Base-by-base conservation (phyloP, 495 filamentous ascomycete genomes). In the Staphylotrichum tortipilum region DNA sequence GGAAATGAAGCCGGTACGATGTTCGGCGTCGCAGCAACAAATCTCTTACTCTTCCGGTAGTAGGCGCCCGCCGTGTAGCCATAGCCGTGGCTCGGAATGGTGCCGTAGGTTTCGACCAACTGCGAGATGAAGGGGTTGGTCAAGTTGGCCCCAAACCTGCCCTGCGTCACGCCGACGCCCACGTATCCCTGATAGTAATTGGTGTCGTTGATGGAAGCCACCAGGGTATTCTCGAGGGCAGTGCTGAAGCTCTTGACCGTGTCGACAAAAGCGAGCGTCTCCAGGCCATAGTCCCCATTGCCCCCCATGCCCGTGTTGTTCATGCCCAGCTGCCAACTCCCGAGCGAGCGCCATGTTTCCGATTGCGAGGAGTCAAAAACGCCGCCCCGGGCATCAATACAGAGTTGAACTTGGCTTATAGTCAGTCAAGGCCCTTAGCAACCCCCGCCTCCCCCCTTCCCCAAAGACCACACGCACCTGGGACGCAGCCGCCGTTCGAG, bases 61-160 rank as follows among this genome's bases (percentile, higher is more conserved):
- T 76, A 74, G 33, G 80, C 81, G 3, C 82, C 82, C 36, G 82
- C 80, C 6, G 82, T 84, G 57, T 80, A 85, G 39, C 80, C 81
- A 57, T 82, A 85, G 53, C 74, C 80, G 36, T 81, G 69, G 44
- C 78, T 82, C 22, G 80, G 77, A 47, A 83, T 80, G 2, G 50
- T 52, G 24, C 76, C 76, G 43, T 69, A 63, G 34, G 70, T 63
- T 44, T 78, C 65, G 29, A 76, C 73, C 35, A 83, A 56, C 23
- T 70, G 64, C 3, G 72, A 54, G 49, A 68, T 64, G 47, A 62
- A 60, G 14, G 52, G 66, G 33, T 60, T 58, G 24, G 60, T 60
- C n/a, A 68, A 47, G 34, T 66, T 66, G 22, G 55, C 36, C 23
- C 63, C 60, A 35, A 76, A 74, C 23, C 53, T 66, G 42, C 71